These are phyloP conservation scores for Tolypocladium tundrense DNA, from an alignment of 2,329 filamentous ascomycete species.

Conservation along the genomic window DNA sequence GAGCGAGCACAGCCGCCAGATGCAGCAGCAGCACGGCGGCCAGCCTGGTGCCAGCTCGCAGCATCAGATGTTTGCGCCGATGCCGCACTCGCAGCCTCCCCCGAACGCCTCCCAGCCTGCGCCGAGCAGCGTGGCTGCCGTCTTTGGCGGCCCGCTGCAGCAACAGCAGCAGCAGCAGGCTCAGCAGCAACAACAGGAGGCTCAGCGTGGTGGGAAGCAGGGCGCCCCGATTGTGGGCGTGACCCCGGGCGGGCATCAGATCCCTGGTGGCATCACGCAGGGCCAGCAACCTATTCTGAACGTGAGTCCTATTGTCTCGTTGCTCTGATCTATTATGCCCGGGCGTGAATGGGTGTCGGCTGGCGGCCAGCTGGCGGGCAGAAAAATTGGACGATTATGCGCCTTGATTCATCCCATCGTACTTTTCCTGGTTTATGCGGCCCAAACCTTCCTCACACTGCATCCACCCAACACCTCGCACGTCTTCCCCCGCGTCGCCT, in stretches of 20 bases:
- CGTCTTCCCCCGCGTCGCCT: neutral
- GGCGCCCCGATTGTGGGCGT: slow-evolving; percentile 39
- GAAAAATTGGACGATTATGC: neutral
- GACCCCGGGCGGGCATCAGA: slow-evolving; percentile 24
- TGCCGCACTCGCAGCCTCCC: slow-evolving; percentile 39
- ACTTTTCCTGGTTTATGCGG: neutral
- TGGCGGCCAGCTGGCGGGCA: neutral
- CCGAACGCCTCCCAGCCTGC: slow-evolving; percentile 44
- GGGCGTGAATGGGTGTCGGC: neutral
- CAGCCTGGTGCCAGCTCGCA: slow-evolving; percentile 34
- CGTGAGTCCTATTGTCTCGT: slow-evolving; percentile 27
- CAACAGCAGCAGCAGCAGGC: slow-evolving; percentile 26
- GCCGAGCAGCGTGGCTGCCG: slow-evolving; percentile 48
- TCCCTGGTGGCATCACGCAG: slow-evolving; percentile 27
- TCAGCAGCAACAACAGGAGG: slow-evolving; percentile 46
- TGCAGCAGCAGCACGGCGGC: slow-evolving; percentile 44
- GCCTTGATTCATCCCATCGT: neutral
- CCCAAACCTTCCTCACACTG: neutral
- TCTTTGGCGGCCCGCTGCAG: slow-evolving; percentile 62
- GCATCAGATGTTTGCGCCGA: slow-evolving; percentile 48
- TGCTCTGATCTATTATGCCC: neutral
- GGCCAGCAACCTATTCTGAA: slow-evolving; percentile 38
- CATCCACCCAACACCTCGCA: neutral
- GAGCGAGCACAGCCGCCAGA: slow-evolving; percentile 38
- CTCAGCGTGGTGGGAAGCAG: slow-evolving; percentile 38